phyloP scores from a whole-genome alignment of 306 rosid species.

The Prunus salicina region DNA sequence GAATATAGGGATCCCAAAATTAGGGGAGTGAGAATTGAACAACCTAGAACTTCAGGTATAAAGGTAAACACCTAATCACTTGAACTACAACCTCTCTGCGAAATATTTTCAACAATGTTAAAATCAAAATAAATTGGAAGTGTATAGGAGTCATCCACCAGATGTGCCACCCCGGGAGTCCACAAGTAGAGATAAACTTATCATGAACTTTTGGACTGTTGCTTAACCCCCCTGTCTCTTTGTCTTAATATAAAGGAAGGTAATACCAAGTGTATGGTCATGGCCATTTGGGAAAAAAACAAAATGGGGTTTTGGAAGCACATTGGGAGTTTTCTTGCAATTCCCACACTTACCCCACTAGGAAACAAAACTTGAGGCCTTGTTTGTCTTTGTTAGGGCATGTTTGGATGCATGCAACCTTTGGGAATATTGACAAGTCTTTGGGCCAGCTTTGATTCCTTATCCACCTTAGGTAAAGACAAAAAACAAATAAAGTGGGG shows the following conservation, averaged over 20 bases:
- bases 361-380: constrained; percentile 39
- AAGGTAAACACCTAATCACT: no score
- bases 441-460: constrained; percentile 55
- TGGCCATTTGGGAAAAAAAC: constrained; percentile 41
- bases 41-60: no score
- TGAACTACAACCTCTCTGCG: no score
- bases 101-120: no score
- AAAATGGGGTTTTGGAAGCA: constrained; percentile 44
- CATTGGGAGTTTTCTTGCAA: constrained; percentile 32
- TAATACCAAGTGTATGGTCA: constrained; percentile 56
- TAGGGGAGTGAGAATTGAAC: no score
- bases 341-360: constrained; percentile 46
- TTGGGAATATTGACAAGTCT: constrained; percentile 44
- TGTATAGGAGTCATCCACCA: neutral
- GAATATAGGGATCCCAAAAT: no score
- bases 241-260: constrained; percentile 48
- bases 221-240: constrained; percentile 42
- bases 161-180: constrained; percentile 39
- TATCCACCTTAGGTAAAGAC: constrained; percentile 50
- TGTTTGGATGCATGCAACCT: constrained; percentile 51
- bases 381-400: constrained; percentile 64
- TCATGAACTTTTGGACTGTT: constrained; percentile 43
- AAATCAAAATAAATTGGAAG: no score
- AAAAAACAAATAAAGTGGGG: constrained; percentile 27
- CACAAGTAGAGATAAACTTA: constrained; percentile 49